Percentiles rank a stretch among this genome's conserved stretches.
phyloP scores from a whole-genome alignment of 1,284 basidiomycete species.

The Apiotrichum brassicae region DNA sequence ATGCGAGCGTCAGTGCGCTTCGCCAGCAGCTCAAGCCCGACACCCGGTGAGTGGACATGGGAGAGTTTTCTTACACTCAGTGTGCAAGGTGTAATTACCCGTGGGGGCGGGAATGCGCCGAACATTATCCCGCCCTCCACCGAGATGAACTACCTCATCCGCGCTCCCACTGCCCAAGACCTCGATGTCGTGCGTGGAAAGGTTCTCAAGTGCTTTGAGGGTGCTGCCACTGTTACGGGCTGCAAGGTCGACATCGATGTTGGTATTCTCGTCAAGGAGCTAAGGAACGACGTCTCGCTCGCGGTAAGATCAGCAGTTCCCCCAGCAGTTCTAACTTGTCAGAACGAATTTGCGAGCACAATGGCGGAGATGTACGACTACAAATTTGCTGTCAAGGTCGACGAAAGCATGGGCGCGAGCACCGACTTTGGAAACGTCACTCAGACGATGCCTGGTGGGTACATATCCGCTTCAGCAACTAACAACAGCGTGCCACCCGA shows the following conservation, averaged over 20 bases:
- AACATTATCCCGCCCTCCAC: slow-evolving; percentile 67
- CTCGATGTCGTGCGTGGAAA: slow-evolving; percentile 53
- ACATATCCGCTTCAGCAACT: too few relatives aligned
- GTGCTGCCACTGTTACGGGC: slow-evolving; percentile 61
- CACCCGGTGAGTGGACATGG: not conserved
- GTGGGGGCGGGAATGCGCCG: slow-evolving; percentile 52
- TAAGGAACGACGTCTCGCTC: slow-evolving; percentile 42
- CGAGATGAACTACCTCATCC: slow-evolving; percentile 60
- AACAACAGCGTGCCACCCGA: slow-evolving; percentile 18
- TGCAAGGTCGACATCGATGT: slow-evolving; percentile 55
- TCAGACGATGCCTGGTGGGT: slow-evolving; percentile 62
- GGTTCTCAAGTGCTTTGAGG: slow-evolving; percentile 61
- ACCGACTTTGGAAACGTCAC: slow-evolving; percentile 12
- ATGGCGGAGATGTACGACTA: slow-evolving; percentile 5
- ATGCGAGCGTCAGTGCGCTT: slow-evolving; percentile 63
- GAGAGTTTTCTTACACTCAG: not conserved
- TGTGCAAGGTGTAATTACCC: slow-evolving; percentile 61
- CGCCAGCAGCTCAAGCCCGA: slow-evolving; percentile 56
- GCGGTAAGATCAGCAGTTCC: not conserved
- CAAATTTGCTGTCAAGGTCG: slow-evolving; percentile 62
- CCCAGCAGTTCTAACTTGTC: too few relatives aligned
- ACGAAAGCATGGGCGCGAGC: slow-evolving; percentile 1
- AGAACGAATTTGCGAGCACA: slow-evolving; percentile 6
- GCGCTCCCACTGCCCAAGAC: slow-evolving; percentile 59
- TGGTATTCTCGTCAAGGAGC: slow-evolving; percentile 52